Evolutionary conservation across 352 stramenopile species (phyloP), one percentile per base, ranked within the genome.

Genomic region (Phytophthora pisi): DNA sequence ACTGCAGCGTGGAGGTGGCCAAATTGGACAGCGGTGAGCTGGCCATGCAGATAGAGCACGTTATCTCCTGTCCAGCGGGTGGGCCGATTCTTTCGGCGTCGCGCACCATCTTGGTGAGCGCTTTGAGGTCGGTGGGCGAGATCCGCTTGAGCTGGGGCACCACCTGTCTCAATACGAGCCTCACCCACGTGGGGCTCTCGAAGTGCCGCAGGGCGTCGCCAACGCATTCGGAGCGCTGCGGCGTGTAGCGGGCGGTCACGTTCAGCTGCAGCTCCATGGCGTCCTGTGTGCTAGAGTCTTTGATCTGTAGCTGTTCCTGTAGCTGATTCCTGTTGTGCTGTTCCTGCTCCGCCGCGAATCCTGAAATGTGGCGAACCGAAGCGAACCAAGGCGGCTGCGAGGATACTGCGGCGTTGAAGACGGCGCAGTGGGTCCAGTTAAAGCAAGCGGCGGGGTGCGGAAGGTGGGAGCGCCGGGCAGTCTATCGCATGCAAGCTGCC

Each of bases 31-130:
- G n/a, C 43, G 16, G 43, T 59, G 89, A 81, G 10, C 15, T 54
- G 57, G 84, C 80, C 46, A 98, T 79, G 79, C 94, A 98, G 66
- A 98, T 95, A 11, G 79, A 78, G 70, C 91, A 98, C 20, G 30
- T 24, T n/a, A 79, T 70, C 46, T 73, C 64, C 76, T 70, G 20
- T 65, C 57, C 30, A 20, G 40, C 24, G 15, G 16, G 13, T 36
- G 54, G 16, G 26, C 18, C 57, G n/a, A 40, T 40, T 40, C 10
- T 67, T 54, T 61, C 57, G 54, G 77, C 43, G 53, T 73, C 45
- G 47, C 28, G 28, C 66, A 69, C 26, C 53, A 90, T 65, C 24
- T 58, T 72, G 60, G 68, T 51, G 45, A 74, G 67, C 36, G 56
- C 43, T 15, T 18, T 36, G 13, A 56, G 23, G 45, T 67, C 55